Percentiles rank a stretch among this genome's conserved stretches.
Conservation (phyloP, 768 basidiomycete genomes). For the Ramaria rubella region DNA sequence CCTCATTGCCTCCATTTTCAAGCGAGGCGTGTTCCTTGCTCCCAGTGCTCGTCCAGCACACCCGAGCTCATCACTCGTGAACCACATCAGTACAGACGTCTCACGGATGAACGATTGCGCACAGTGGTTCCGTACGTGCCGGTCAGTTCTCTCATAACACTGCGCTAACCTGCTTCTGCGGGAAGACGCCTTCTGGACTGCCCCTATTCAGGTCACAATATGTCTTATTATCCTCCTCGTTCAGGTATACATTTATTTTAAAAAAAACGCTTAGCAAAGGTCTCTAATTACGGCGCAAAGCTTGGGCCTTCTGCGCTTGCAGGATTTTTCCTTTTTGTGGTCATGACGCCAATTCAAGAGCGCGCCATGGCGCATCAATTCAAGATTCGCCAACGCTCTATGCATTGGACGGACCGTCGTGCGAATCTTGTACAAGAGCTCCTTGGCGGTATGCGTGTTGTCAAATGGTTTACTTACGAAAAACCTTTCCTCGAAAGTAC, state of each 20-base stretch:
- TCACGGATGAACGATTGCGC: slow-evolving; percentile 54
- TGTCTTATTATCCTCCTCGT: slow-evolving; percentile 55
- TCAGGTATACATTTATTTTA: no score
- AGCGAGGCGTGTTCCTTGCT: slow-evolving; percentile 57
- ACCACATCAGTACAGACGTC: slow-evolving; percentile 63
- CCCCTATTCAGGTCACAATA: slow-evolving; percentile 58
- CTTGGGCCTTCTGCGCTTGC: slow-evolving; percentile 65
- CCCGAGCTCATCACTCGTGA: slow-evolving; percentile 54
- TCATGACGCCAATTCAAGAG: slow-evolving; percentile 58
- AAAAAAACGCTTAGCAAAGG: not conserved
- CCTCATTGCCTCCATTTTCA: slow-evolving; percentile 64
- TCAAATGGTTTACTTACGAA: slow-evolving; percentile 75
- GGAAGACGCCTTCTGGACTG: slow-evolving; percentile 44
- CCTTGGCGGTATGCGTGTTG: slow-evolving; percentile 59
- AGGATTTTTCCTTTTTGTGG: slow-evolving; percentile 59
- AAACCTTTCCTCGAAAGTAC: slow-evolving; percentile 56
- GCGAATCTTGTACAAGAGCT: slow-evolving; percentile 60
- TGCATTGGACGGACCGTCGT: slow-evolving; percentile 57
- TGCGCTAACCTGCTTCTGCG: not conserved
- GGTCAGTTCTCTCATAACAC: not conserved
- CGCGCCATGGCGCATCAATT: slow-evolving; percentile 58
- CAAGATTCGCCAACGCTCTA: slow-evolving; percentile 44
- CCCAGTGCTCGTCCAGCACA: slow-evolving; percentile 58
- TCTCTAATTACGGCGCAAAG: slow-evolving; percentile 26
- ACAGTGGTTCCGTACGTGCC: slow-evolving; percentile 40